These are phyloP conservation scores for Heritiera littoralis DNA, from an alignment of 345 rosid genomes.

Conservation along the genomic window DNA sequence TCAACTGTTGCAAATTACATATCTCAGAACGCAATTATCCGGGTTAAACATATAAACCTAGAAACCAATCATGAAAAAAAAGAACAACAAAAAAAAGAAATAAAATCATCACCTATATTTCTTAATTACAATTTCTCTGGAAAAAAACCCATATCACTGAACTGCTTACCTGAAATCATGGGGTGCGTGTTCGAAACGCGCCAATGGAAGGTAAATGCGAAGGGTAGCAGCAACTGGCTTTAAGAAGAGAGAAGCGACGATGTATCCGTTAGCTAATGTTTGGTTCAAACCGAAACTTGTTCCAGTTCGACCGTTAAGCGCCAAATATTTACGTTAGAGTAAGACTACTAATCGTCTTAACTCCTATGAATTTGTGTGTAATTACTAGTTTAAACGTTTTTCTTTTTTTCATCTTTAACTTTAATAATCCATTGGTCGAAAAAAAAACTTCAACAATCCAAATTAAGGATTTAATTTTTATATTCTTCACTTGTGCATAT, in stretches of 20 bases:
- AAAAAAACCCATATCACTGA: neutral
- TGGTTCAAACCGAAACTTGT: neutral
- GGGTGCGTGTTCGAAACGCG: neutral
- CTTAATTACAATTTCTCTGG: neutral
- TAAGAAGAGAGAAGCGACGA: neutral
- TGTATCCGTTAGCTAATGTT: neutral
- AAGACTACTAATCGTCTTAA: too few species aligned
- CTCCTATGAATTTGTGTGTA: too few species aligned
- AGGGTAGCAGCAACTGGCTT: neutral
- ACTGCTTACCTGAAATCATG: conserved; percentile 3
- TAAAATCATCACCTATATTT: neutral
- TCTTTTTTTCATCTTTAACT: too few species aligned
- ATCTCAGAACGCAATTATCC: neutral
- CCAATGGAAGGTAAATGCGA: neutral
- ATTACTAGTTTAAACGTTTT: too few species aligned
- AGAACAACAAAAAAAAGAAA: neutral
- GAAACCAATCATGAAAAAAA: neutral
- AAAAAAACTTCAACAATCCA: too few species aligned
- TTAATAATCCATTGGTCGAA: too few species aligned
- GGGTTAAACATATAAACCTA: neutral
- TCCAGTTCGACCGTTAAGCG: neutral
- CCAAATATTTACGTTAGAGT: neutral
- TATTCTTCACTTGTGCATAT: too few species aligned
- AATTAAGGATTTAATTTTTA: too few species aligned
- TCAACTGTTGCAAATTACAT: conserved; percentile 23